Evolutionary conservation across 768 basidiomycete species (phyloP), one percentile per base, ranked within the genome.

Genomic region (Russula sp.): DNA sequence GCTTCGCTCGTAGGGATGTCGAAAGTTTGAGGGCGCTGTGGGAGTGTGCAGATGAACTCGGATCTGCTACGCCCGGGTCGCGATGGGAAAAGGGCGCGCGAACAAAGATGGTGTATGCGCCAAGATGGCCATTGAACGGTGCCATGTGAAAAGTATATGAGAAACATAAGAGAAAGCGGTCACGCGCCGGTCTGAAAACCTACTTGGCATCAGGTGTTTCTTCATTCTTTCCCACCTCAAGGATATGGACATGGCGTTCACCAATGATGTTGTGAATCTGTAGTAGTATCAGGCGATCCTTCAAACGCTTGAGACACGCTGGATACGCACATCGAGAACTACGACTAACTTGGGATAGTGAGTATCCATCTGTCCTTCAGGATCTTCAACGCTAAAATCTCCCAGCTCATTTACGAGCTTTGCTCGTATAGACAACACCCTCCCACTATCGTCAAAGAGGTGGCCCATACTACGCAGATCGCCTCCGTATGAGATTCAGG

Each of bases 231-330:
- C 77, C 80, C 0, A 77, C 64, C 59, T 81, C 75, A 0, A 89
- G 75, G 27, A 85, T 74, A 66, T 87, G 80, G 6, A 83, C 76
- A 70, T 88, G 86, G 60, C 80, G 79, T 72, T 89, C 87, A 4
- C 84, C 85, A 69, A 89, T 89, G 0, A 86, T 88, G 69, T 88
- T 89, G 69, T 89, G 87, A 8, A 85, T 79, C 84, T 85, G 56
- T 50, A 59, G 34, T 35, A 10, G 11, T 20, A 18, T 44, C 13
- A 35, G 20, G 51, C 20, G 18, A 53, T 22, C 13, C 31, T 49
- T 37, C 4, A 45, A 22, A 18, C 11, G 6, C 35, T 18, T 18
- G 22, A 27, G 35, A 18, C 5, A 11, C 16, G 20, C 22, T 39
- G 6, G 20, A 55, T 32, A 58, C 76, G 39, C 51, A 87, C 86